A percentile compares a stretch with the other conserved stretches of the same genome.
Conservation (phyloP, 2,329 filamentous ascomycete species). For the Sporothrix schenckii region DNA sequence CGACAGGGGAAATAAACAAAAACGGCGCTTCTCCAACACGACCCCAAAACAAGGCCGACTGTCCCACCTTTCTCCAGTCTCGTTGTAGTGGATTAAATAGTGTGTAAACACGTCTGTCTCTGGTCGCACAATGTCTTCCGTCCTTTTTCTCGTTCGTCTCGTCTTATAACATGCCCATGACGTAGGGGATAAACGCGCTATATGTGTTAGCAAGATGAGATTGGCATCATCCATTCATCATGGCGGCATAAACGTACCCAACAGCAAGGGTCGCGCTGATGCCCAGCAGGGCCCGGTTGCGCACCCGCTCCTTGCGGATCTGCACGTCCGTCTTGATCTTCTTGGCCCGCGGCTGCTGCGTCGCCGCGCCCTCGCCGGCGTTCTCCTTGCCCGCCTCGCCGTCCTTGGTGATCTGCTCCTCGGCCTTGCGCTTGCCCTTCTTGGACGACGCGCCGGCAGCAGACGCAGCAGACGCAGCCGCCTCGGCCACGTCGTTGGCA, state of each 20-base stretch:
- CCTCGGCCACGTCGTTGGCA: neutral
- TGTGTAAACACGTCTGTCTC: constrained; percentile 15
- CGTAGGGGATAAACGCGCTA: constrained; percentile 40
- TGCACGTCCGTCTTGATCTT: constrained; percentile 79
- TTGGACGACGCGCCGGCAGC: constrained; percentile 47
- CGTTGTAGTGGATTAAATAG: neutral
- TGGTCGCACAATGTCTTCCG: neutral
- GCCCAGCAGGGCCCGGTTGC: constrained; percentile 81
- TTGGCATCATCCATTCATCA: no score
- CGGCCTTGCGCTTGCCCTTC: constrained; percentile 72
- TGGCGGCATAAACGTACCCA: constrained; percentile 67
- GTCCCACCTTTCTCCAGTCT: neutral
- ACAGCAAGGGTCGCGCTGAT: constrained; percentile 84
- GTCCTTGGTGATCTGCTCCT: constrained; percentile 70
- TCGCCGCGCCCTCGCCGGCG: constrained; percentile 39
- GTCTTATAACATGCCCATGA: constrained; percentile 38
- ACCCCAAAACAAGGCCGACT: neutral
- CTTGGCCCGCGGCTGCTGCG: constrained; percentile 55
- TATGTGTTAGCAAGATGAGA: neutral
- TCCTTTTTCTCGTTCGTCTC: neutral
- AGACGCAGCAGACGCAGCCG: constrained; percentile 47
- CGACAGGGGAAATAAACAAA: neutral
- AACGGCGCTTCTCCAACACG: constrained; percentile 20
- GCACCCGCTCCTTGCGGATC: constrained; percentile 81
- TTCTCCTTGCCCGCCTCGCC: constrained; percentile 61